A percentile compares a stretch with the other conserved stretches of the same genome.
Evolutionary conservation across 495 filamentous ascomycete species (phyloP).

Genomic region (Hypoxylon crocopeplum): DNA sequence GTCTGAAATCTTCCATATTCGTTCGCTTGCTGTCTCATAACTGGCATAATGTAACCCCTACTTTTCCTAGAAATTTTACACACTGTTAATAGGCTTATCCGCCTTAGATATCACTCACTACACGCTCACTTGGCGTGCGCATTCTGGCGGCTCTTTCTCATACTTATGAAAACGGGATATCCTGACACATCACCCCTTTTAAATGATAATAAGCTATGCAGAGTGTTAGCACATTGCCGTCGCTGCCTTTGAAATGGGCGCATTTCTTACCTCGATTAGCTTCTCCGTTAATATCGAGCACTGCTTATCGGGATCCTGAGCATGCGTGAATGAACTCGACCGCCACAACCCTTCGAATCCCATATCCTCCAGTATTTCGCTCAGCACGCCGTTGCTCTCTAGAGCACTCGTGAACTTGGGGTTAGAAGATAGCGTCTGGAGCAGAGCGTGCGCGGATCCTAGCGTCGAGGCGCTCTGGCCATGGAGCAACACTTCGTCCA

Average conservation of each 20-base stretch:
- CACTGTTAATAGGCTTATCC: too few species aligned
- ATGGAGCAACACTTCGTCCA: constrained; percentile 62
- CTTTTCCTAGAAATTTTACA: too few species aligned
- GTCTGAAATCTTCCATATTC: too few species aligned
- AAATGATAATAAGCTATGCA: constrained; percentile 31
- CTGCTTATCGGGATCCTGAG: constrained; percentile 56
- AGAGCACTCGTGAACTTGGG: constrained; percentile 48
- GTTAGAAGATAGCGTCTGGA: constrained; percentile 57
- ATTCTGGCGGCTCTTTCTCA: too few species aligned
- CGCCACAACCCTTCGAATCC: constrained; percentile 65
- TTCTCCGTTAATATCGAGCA: constrained; percentile 62
- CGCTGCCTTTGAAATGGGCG: not conserved
- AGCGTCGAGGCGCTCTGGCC: constrained; percentile 59
- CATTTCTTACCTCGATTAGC: constrained; percentile 60
- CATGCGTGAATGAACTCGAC: constrained; percentile 52
- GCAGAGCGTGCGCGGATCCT: constrained; percentile 57
- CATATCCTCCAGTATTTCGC: constrained; percentile 59
- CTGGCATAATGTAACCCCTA: too few species aligned
- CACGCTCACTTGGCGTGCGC: too few species aligned
- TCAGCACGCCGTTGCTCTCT: constrained; percentile 48
- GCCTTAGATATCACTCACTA: too few species aligned
- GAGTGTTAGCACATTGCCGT: constrained; percentile 16
- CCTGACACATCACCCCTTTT: not conserved
- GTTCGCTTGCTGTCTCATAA: too few species aligned
- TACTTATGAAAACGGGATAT: too few species aligned